Evolutionary conservation across 805 yeast genomes (phyloP).

Genomic region (Kuraishia hungarica): DNA sequence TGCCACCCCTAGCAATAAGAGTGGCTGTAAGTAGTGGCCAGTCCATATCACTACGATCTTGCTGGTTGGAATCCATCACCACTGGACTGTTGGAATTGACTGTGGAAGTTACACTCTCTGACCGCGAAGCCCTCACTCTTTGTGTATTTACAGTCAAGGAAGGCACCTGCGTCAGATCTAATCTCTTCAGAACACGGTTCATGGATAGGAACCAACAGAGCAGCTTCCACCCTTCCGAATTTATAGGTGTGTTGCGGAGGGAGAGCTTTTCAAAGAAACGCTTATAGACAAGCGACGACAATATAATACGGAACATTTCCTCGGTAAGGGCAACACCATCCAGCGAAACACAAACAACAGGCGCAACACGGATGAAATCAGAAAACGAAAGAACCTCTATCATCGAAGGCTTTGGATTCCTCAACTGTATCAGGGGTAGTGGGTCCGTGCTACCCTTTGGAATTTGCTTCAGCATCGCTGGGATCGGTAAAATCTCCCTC

Average conservation of each 20-base stretch:
- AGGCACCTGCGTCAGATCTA: constrained; percentile 70
- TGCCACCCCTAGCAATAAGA: constrained; percentile 57
- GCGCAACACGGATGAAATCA: constrained; percentile 82
- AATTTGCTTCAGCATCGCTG: constrained; percentile 78
- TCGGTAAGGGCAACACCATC: constrained; percentile 72
- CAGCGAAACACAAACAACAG: constrained; percentile 63
- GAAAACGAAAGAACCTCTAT: constrained; percentile 83
- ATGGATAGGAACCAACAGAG: constrained; percentile 68
- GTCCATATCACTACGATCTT: constrained; percentile 67
- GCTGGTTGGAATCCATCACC: constrained; percentile 37
- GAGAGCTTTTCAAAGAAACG: constrained; percentile 63
- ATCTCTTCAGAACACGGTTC: constrained; percentile 45
- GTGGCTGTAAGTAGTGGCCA: constrained; percentile 76
- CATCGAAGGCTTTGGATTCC: constrained; percentile 85
- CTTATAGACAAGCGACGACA: constrained; percentile 62
- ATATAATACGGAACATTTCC: constrained; percentile 69
- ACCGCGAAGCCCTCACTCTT: constrained; percentile 22
- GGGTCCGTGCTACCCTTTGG: constrained; percentile 75
- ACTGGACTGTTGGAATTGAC: constrained; percentile 14
- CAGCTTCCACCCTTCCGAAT: constrained; percentile 66
- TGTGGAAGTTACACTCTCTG: constrained; percentile 4
- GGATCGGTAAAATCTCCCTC: constrained; percentile 86
- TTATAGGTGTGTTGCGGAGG: constrained; percentile 69
- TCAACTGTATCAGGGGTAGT: constrained; percentile 56
- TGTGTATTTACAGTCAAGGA: constrained; percentile 34